A percentile compares a stretch with the other conserved stretches of the same genome.
Conservation (phyloP, 768 basidiomycete genomes). For the Pholiota molesta region DNA sequence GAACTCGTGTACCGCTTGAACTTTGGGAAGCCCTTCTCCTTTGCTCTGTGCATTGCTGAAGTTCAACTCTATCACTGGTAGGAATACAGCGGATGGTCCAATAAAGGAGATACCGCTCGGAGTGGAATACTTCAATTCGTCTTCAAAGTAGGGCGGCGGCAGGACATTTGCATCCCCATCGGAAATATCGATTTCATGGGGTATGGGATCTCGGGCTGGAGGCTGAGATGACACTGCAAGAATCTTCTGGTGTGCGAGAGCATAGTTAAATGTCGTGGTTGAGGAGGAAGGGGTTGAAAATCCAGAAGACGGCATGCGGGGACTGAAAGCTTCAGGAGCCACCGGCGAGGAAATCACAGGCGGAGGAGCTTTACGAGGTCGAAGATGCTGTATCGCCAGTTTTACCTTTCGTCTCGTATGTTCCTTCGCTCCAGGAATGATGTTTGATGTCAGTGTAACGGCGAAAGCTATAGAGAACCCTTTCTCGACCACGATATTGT, state of each 20-base stretch:
- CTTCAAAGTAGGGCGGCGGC: slow-evolving; percentile 52
- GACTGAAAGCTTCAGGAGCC: slow-evolving; percentile 30
- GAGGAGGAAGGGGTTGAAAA: slow-evolving; percentile 55
- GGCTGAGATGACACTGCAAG: slow-evolving; percentile 44
- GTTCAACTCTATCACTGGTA: slow-evolving; percentile 46
- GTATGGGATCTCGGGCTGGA: slow-evolving; percentile 25
- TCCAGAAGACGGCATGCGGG: slow-evolving; percentile 48
- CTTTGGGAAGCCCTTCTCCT: slow-evolving; percentile 28
- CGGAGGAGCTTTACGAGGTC: slow-evolving; percentile 37
- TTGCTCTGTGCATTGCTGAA: slow-evolving; percentile 17
- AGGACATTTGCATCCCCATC: slow-evolving; percentile 25
- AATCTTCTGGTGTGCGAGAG: slow-evolving; percentile 53
- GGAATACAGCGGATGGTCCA: slow-evolving; percentile 53
- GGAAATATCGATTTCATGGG: slow-evolving; percentile 20
- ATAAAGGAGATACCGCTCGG: slow-evolving; percentile 42
- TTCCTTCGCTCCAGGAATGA: slow-evolving; percentile 34
- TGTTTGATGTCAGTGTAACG: slow-evolving; percentile 50
- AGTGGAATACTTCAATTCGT: slow-evolving; percentile 35
- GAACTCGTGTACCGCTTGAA: slow-evolving; percentile 56
- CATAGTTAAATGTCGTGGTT: slow-evolving; percentile 52
- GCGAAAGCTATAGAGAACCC: slow-evolving; percentile 63
- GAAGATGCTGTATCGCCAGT: slow-evolving; percentile 70
- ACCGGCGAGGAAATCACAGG: slow-evolving; percentile 22
- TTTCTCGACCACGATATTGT: slow-evolving; percentile 49
- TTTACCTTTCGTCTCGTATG: slow-evolving; percentile 42